These are phyloP conservation scores for Trematosphaeria pertusa DNA, from an alignment of 2,329 filamentous ascomycete genomes.

Conservation along the genomic window DNA sequence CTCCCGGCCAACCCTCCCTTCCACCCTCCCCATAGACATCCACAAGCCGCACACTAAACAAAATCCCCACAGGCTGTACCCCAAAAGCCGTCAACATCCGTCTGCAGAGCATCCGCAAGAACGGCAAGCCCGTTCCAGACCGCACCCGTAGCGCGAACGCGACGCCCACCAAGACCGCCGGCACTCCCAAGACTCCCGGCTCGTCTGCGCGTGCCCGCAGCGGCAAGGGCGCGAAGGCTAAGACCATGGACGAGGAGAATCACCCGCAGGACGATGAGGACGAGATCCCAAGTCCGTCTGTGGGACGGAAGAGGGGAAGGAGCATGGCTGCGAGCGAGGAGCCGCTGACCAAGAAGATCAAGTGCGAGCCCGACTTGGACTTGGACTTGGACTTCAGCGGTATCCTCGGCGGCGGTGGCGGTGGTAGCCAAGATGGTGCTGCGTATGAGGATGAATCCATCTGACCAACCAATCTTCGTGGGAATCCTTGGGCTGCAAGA, in stretches of 20 bases:
- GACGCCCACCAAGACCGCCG: neutral
- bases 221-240: too few relatives aligned
- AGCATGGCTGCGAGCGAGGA: neutral
- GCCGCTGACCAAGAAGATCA: neutral
- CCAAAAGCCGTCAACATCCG: neutral
- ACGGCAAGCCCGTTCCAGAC: neutral
- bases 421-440: too few relatives aligned
- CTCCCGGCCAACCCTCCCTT: neutral
- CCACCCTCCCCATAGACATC: neutral
- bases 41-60: neutral
- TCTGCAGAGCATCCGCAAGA: neutral
- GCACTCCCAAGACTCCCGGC: neutral
- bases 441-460: too few relatives aligned
- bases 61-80: neutral
- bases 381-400: conserved; percentile 47
- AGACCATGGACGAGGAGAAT: too few relatives aligned
- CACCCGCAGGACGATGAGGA: neutral
- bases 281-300: neutral
- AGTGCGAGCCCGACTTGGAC: neutral
- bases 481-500: too few relatives aligned
- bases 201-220: too few relatives aligned
- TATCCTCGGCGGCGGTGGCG: conserved; percentile 56
- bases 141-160: neutral
- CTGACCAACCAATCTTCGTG: conserved; percentile 56
- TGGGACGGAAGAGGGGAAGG: neutral